Conservation (phyloP, 768 basidiomycete genomes). For the Mycena galopus region DNA sequence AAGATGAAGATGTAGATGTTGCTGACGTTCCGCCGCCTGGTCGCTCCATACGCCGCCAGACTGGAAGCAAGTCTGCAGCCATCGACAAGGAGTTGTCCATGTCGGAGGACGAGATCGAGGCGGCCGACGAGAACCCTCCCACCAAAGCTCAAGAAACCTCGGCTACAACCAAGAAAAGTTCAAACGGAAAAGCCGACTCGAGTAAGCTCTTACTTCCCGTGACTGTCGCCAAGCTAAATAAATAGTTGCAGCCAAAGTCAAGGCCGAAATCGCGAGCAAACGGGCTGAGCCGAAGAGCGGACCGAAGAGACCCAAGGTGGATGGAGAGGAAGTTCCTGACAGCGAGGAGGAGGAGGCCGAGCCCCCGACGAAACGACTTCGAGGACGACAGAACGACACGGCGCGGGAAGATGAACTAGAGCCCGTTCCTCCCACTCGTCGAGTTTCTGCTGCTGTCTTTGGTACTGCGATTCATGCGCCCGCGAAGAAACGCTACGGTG, state of each 20-base stretch:
- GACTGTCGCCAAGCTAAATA: not conserved
- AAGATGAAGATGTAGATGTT: not conserved
- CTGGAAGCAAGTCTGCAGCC: not conserved
- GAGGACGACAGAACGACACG: not conserved
- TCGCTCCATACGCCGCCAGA: constrained; percentile 15
- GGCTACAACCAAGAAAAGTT: not conserved
- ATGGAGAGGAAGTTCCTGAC: constrained; percentile 6
- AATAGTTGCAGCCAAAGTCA: not conserved
- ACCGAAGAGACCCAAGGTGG: constrained; percentile 17
- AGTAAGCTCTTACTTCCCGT: not conserved
- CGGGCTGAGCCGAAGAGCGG: not conserved
- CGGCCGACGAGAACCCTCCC: not conserved
- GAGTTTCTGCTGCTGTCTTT: constrained; percentile 20
- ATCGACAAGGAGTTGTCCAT: not conserved
- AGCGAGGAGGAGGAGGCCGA: constrained; percentile 5
- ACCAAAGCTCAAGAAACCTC: not conserved
- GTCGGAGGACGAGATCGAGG: constrained; percentile 28
- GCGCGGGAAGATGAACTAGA: constrained; percentile 15
- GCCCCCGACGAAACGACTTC: constrained; percentile 26
- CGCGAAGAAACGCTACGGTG: constrained; percentile 45
- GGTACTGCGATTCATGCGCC: constrained; percentile 25
- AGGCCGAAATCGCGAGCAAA: not conserved
- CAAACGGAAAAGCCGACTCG: not conserved
- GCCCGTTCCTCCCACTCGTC: not conserved
- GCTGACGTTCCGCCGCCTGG: not conserved